Conservation (phyloP, 768 basidiomycete genomes). For the Suillus alpinus region DNA sequence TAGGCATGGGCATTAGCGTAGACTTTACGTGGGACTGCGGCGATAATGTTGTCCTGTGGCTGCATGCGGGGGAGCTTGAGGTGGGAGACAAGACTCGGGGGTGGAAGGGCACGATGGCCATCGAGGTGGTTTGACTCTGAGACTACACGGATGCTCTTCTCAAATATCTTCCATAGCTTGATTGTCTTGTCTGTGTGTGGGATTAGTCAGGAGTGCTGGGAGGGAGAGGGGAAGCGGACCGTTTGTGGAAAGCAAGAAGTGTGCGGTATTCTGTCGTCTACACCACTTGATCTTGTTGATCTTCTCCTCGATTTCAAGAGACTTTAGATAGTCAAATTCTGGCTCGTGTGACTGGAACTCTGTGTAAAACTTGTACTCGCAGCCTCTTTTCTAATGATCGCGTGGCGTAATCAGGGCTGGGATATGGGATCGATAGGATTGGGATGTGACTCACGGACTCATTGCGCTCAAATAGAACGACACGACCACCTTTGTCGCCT, state of each 20-base stretch:
- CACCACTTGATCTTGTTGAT: slow-evolving; percentile 99
- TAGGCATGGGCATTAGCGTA: slow-evolving; percentile 99
- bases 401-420: slow-evolving; percentile 30
- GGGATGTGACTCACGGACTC: slow-evolving; percentile 68
- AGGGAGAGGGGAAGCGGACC: slow-evolving; percentile 49
- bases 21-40: slow-evolving; percentile 96
- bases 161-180: slow-evolving; percentile 99
- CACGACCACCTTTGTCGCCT: slow-evolving; percentile 98
- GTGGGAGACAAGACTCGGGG: slow-evolving; percentile 55
- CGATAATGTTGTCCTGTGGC: slow-evolving; percentile 96
- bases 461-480: slow-evolving; percentile 97
- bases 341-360: slow-evolving; percentile 99
- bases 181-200: slow-evolving; percentile 88
- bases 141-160: slow-evolving; percentile 93
- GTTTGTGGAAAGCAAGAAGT: slow-evolving; percentile 96
- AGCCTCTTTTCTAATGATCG: slow-evolving; percentile 89
- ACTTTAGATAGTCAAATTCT: slow-evolving; percentile 99
- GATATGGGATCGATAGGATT: slow-evolving; percentile 6
- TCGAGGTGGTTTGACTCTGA: slow-evolving; percentile 94
- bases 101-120: slow-evolving; percentile 66
- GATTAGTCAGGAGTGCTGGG: slow-evolving; percentile 1
- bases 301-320: slow-evolving; percentile 99
- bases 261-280: slow-evolving; percentile 94
- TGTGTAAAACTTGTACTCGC: slow-evolving; percentile 99
- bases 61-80: slow-evolving; percentile 89